Conservation (phyloP, 768 basidiomycete genomes). For the Russula emetica region DNA sequence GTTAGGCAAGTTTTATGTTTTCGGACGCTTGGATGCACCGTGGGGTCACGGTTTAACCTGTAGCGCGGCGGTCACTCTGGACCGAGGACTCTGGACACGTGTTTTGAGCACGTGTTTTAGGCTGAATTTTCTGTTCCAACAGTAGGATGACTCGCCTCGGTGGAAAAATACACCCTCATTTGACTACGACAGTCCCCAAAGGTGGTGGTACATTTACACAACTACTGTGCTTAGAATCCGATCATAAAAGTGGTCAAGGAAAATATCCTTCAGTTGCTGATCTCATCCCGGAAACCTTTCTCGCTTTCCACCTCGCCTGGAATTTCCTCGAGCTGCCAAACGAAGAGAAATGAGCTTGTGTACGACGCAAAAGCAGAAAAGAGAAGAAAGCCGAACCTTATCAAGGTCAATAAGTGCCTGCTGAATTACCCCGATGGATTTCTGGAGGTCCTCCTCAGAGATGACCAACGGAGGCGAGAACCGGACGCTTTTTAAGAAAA, state of each 20-base stretch:
- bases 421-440: constrained; percentile 70
- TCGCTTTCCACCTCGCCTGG: constrained; percentile 62
- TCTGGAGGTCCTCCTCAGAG: constrained; percentile 74
- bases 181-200: not conserved
- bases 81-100: not conserved
- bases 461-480: constrained; percentile 97
- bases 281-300: constrained; percentile 48
- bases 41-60: no score
- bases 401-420: constrained; percentile 80
- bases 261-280: constrained; percentile 31
- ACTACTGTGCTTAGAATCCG: not conserved
- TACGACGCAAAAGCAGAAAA: not conserved
- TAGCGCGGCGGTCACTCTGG: not conserved
- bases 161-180: not conserved
- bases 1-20: not conserved
- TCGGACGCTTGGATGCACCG: no score
- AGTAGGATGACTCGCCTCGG: not conserved
- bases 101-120: not conserved
- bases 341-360: constrained; percentile 31
- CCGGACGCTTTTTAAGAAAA: constrained; percentile 60
- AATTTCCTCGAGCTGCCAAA: constrained; percentile 48
- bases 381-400: constrained; percentile 42
- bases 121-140: not conserved
- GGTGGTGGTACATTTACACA: not conserved
- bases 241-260: not conserved